Conservation (phyloP, 345 rosid genomes). For the Brassica napus region DNA sequence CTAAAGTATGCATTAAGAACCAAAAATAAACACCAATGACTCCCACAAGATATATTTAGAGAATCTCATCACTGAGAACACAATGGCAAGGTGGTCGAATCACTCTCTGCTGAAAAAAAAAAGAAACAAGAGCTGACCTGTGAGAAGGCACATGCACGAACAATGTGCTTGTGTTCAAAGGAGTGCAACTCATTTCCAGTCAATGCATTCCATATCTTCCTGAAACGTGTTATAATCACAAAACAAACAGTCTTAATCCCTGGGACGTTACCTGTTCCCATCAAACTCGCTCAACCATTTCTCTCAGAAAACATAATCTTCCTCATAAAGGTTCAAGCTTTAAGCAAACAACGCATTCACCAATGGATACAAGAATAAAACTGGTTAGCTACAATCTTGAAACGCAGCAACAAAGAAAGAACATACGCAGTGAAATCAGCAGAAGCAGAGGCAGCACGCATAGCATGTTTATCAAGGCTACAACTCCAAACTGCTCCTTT, state of each 20-base stretch:
- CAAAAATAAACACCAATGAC: background rate
- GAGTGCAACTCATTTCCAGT: constrained; percentile 83
- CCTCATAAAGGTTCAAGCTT: background rate
- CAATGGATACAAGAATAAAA: background rate
- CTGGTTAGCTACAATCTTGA: background rate
- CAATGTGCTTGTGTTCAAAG: constrained; percentile 93
- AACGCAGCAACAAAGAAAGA: background rate
- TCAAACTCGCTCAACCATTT: background rate
- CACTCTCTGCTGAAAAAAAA: background rate
- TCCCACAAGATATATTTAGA: background rate
- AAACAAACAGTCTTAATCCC: background rate
- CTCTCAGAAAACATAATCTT: background rate
- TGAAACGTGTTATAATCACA: constrained; percentile 36
- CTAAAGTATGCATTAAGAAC: constrained; percentile 40
- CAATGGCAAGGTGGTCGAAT: background rate
- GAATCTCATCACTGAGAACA: background rate
- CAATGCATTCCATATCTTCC: constrained; percentile 94
- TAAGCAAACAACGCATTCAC: background rate
- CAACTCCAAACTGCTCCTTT: constrained; percentile 99
- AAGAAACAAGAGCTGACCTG: constrained; percentile 47
- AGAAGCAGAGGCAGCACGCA: constrained; percentile 93
- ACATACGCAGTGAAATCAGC: constrained; percentile 97
- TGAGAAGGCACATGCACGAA: constrained; percentile 88
- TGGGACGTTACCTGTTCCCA: too few species aligned
- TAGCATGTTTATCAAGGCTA: constrained; percentile 78